phyloP scores from a whole-genome alignment of 1,284 basidiomycete genomes.

The Ceratorhiza oryzae-sativae region DNA sequence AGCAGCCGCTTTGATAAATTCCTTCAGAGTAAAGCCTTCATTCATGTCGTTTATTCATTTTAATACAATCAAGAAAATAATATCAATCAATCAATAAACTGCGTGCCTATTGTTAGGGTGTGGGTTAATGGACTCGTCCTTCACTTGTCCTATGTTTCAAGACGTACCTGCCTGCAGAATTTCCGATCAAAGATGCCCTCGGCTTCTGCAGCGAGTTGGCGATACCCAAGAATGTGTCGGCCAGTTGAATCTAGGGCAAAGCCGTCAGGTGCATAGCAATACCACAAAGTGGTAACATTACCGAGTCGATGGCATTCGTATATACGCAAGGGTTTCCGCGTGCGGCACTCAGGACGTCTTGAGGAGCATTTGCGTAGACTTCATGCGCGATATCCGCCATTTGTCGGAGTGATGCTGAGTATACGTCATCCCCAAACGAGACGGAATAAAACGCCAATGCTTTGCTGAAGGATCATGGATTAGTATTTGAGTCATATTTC shows the following conservation, averaged over 20 bases:
- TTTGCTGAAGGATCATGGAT: slow-evolving; percentile 52
- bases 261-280: not conserved
- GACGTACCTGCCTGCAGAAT: not conserved
- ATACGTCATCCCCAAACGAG: slow-evolving; percentile 58
- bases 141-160: not conserved
- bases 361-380: slow-evolving; percentile 57
- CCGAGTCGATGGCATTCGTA: slow-evolving; percentile 61
- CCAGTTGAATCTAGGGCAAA: slow-evolving; percentile 58
- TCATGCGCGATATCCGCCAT: slow-evolving; percentile 64
- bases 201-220: slow-evolving; percentile 66
- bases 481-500: not conserved
- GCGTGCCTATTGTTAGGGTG: not conserved
- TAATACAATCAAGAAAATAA: too few relatives aligned
- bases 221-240: slow-evolving; percentile 67
- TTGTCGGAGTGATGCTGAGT: slow-evolving; percentile 52
- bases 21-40: too few relatives aligned
- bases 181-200: slow-evolving; percentile 56
- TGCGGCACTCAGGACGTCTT: slow-evolving; percentile 53
- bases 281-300: slow-evolving; percentile 9
- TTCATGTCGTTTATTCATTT: too few relatives aligned
- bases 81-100: not conserved
- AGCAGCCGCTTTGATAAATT: too few relatives aligned
- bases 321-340: slow-evolving; percentile 57
- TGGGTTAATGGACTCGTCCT: not conserved
- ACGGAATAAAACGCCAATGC: slow-evolving; percentile 66